Conservation (phyloP, 441 rosid genomes). For the Isatis lusitanica region DNA sequence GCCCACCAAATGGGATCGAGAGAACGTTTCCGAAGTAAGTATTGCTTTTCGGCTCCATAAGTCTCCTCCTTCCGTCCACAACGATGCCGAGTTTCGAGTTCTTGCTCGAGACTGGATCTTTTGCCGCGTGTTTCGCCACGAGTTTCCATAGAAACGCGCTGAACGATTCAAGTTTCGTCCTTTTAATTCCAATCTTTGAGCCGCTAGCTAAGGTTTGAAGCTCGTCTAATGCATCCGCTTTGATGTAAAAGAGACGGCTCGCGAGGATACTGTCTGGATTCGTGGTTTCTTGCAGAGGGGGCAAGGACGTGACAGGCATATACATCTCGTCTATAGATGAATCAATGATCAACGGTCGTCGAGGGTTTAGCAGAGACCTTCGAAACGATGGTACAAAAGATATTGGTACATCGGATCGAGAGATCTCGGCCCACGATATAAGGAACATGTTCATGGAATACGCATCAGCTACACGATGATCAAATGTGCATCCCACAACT, state of each 20-base stretch:
- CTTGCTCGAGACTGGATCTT: conserved; percentile 6
- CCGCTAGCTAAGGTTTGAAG: conserved; percentile 55
- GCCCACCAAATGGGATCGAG: conserved; percentile 60
- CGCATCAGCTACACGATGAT: conserved; percentile 85
- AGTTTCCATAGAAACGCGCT: conserved; percentile 78
- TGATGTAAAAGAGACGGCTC: conserved; percentile 64
- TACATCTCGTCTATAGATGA: conserved; percentile 53
- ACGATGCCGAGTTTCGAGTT: conserved; percentile 64
- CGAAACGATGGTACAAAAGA: conserved; percentile 59
- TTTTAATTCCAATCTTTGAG: conserved; percentile 27
- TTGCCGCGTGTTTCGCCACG: conserved; percentile 44
- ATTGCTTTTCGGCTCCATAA: conserved; percentile 28
- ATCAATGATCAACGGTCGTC: conserved; percentile 48
- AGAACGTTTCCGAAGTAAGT: conserved; percentile 78
- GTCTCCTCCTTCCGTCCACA: conserved; percentile 71
- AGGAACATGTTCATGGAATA: conserved; percentile 75
- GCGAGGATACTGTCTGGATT: conserved; percentile 37
- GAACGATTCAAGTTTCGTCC: conserved; percentile 66
- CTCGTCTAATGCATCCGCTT: conserved; percentile 41
- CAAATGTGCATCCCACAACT: conserved; percentile 74
- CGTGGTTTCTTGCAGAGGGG: conserved; percentile 41
- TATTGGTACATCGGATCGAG: conserved; percentile 42
- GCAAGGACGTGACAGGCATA: conserved; percentile 46
- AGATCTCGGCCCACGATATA: conserved; percentile 66
- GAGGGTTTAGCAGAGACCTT: conserved; percentile 66